Percentiles rank a stretch among this genome's conserved stretches.
Evolutionary conservation across 2,329 filamentous ascomycete genomes (phyloP).

Genomic region (Penicillium aurantiogriseum): DNA sequence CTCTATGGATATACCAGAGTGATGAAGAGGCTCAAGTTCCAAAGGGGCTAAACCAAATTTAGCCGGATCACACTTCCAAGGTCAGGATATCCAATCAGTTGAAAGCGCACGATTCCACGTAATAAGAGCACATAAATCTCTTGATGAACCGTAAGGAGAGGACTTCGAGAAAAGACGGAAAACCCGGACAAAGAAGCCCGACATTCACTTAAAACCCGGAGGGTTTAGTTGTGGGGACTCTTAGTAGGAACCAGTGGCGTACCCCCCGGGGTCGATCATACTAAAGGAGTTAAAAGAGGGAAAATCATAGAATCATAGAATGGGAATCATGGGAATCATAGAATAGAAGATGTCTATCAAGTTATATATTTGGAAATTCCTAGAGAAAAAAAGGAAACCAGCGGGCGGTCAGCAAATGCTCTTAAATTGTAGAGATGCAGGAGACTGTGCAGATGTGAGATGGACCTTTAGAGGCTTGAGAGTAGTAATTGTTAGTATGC

Average conservation of each 20-base stretch:
- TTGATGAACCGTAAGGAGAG: neutral
- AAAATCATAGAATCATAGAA: no score
- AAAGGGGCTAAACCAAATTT: constrained; percentile 1
- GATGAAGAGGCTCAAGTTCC: neutral
- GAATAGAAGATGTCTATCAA: neutral
- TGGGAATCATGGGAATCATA: no score
- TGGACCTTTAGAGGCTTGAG: constrained; percentile 3
- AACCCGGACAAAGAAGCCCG: constrained; percentile 1
- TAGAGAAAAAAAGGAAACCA: neutral
- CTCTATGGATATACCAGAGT: neutral
- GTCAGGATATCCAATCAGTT: neutral
- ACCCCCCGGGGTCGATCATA: constrained; percentile 8
- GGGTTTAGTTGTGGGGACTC: constrained; percentile 1
- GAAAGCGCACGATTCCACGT: neutral
- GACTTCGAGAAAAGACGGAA: neutral
- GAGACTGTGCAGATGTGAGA: constrained; percentile 1
- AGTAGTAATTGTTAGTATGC: no score
- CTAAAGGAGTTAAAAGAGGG: neutral
- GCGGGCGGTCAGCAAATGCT: constrained; percentile 2
- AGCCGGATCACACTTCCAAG: neutral
- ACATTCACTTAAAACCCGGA: neutral
- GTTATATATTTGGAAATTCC: neutral
- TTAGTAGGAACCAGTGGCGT: neutral
- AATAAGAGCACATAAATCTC: neutral
- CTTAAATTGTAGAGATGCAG: neutral